Conservation (phyloP, 139 green algal species). For the Picocystis salinarum region DNA sequence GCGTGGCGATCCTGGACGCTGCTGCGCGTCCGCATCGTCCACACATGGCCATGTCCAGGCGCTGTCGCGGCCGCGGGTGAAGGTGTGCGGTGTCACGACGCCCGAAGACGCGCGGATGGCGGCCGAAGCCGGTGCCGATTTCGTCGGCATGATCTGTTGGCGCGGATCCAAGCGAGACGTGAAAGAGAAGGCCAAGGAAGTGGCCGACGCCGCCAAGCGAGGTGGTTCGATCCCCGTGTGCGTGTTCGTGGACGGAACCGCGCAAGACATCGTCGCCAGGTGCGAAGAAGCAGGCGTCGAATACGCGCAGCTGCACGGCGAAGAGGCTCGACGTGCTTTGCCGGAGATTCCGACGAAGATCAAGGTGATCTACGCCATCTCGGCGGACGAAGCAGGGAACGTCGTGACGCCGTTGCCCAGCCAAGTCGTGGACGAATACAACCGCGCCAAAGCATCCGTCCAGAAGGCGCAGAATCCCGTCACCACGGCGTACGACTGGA, state of each 20-base stretch:
- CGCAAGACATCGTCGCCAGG: conserved; percentile 26
- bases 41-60: too few species aligned
- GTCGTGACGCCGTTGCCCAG: conserved; percentile 15
- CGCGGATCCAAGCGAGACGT: conserved; percentile 13
- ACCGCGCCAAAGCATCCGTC: too few species aligned
- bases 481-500: conserved; percentile 3
- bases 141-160: conserved; percentile 35
- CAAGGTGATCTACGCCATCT: conserved; percentile 19
- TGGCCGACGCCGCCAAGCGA: conserved; percentile 10
- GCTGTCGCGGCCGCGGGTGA: too few species aligned
- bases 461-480: not conserved
- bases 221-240: conserved; percentile 39
- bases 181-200: conserved; percentile 14
- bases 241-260: conserved; percentile 71
- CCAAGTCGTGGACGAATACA: conserved; percentile 2
- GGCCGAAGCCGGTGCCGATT: conserved; percentile 24
- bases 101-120: conserved; percentile 38
- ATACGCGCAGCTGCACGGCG: conserved; percentile 45
- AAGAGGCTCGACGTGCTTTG: conserved; percentile 20
- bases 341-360: conserved; percentile 15
- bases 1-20: too few species aligned
- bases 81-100: conserved; percentile 62
- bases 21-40: too few species aligned
- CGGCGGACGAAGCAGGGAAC: conserved; percentile 14
- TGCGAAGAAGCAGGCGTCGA: conserved; percentile 27